Conservation (phyloP, 352 stramenopile genomes). For the Pythium phragmiticola region DNA sequence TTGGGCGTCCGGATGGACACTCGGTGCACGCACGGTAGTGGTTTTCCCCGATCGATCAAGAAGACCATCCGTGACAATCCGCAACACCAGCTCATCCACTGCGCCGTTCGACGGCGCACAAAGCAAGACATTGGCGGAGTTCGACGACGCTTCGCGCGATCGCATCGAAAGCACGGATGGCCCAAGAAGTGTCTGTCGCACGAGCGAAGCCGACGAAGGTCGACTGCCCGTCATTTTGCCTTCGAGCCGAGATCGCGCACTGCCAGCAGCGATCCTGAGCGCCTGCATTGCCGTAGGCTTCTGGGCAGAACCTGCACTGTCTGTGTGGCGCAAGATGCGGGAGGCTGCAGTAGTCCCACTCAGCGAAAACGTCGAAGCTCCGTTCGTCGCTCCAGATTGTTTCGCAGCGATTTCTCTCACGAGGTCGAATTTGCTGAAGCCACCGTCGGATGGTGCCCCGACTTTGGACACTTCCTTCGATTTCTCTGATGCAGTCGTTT, state of each 20-base stretch:
- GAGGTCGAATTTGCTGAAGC: constrained; percentile 55
- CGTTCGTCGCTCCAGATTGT: constrained; percentile 3
- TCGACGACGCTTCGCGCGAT: constrained; percentile 25
- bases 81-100: constrained; percentile 88
- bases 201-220: constrained; percentile 29
- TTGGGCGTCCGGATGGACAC: constrained; percentile 54
- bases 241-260: constrained; percentile 62
- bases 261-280: constrained; percentile 51
- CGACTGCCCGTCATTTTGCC: constrained; percentile 46
- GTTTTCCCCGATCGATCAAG: constrained; percentile 55
- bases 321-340: constrained; percentile 61
- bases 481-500: background rate
- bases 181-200: constrained; percentile 50
- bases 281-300: constrained; percentile 64
- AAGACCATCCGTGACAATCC: constrained; percentile 83
- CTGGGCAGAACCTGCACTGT: constrained; percentile 19
- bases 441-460: constrained; percentile 8
- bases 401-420: constrained; percentile 33
- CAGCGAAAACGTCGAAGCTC: constrained; percentile 48
- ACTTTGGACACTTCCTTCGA: constrained; percentile 3
- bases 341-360: constrained; percentile 43
- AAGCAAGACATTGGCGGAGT: constrained; percentile 73
- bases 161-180: constrained; percentile 24
- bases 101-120: constrained; percentile 90
- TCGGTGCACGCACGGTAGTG: constrained; percentile 62